Percentiles rank a stretch among this genome's conserved stretches.
These are phyloP conservation scores for Dioscorea cayenensis DNA, from an alignment of 116 monocot genomes.

Conservation along the genomic window DNA sequence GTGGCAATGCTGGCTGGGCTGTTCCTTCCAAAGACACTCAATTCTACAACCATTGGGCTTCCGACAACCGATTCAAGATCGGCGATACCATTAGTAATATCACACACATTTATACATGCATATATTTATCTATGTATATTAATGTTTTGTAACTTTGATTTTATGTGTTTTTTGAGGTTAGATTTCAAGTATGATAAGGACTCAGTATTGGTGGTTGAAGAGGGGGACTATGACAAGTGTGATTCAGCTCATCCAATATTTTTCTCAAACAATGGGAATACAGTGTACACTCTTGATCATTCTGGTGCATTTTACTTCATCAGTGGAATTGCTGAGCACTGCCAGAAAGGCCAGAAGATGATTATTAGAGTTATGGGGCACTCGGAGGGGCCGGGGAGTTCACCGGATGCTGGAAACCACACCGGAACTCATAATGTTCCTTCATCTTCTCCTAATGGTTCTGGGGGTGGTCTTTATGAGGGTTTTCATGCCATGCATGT, in stretches of 20 bases:
- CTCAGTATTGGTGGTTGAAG: conserved; percentile 9
- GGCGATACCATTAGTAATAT: conserved; percentile 34
- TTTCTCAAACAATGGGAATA: conserved; percentile 10
- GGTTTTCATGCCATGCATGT: no score
- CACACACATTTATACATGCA: neutral
- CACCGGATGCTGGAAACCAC: neutral
- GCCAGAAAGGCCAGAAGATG: conserved; percentile 13
- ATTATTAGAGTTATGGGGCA: conserved; percentile 10
- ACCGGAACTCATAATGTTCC: neutral
- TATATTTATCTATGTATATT: neutral
- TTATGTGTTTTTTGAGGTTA: neutral
- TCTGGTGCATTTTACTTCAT: conserved; percentile 11
- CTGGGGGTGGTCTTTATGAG: no score
- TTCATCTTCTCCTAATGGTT: no score
- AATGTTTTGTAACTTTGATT: neutral
- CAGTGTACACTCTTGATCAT: neutral
- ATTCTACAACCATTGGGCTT: conserved; percentile 41
- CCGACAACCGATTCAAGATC: conserved; percentile 33
- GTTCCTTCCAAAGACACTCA: conserved; percentile 25
- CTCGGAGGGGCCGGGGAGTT: neutral
- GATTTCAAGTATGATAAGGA: conserved; percentile 16
- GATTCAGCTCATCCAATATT: conserved; percentile 5
- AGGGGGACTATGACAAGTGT: conserved; percentile 14
- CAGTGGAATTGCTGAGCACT: conserved; percentile 9
- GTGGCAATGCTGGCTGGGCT: conserved; percentile 24